These are phyloP conservation scores for Nepenthes alata DNA, from an alignment of 179 eudicot species.

Conservation along the genomic window DNA sequence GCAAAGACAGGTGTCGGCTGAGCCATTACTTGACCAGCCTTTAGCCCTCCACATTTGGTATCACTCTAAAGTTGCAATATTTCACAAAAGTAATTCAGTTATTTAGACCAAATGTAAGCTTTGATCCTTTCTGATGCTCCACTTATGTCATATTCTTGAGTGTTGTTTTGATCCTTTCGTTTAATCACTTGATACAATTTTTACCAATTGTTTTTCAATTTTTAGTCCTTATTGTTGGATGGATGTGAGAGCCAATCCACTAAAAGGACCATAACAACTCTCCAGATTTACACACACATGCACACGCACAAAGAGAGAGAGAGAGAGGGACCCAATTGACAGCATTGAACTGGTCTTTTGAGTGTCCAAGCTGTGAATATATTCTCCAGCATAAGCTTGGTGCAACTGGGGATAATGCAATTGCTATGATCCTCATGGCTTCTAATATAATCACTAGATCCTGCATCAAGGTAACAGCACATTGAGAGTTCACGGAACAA, in stretches of 20 bases:
- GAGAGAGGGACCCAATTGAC: slow-evolving; percentile 55
- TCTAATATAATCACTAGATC: slow-evolving; percentile 86
- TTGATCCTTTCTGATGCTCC: neutral
- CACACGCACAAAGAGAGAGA: neutral
- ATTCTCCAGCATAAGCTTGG: slow-evolving; percentile 71
- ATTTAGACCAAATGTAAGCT: neutral
- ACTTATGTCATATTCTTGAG: no score
- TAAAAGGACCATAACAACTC: no score
- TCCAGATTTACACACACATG: no score
- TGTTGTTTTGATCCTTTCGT: no score
- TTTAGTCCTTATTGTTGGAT: no score
- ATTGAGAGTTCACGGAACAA: no score
- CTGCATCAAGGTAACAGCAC: slow-evolving; percentile 21
- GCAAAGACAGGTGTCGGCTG: slow-evolving; percentile 79
- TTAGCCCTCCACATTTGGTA: slow-evolving; percentile 89
- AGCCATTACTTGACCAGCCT: slow-evolving; percentile 72
- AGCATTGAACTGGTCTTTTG: slow-evolving; percentile 59
- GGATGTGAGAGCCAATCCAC: no score
- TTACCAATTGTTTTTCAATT: no score
- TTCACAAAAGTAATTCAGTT: neutral
- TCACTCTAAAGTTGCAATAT: slow-evolving; percentile 38
- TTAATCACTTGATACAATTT: no score
- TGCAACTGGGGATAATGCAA: slow-evolving; percentile 73
- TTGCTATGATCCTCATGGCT: slow-evolving; percentile 79
- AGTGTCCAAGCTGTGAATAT: slow-evolving; percentile 83